Evolutionary conservation across 805 yeast genomes (phyloP), one percentile per base, ranked within the genome.

Genomic region (Kluyveromyces wickerhamii): DNA sequence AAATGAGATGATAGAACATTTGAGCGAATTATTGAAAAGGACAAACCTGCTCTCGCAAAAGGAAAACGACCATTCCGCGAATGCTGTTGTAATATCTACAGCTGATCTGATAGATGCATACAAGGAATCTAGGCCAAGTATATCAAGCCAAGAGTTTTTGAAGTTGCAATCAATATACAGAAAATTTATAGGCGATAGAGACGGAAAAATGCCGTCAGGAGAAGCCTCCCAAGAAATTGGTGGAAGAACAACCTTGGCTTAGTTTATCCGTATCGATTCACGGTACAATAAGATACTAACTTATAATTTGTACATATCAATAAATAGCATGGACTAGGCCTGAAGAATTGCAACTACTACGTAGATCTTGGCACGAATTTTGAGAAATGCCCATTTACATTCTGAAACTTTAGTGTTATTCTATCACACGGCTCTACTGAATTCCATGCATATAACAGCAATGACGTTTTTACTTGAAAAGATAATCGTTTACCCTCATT

Each of bases 151-250:
- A 13, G 97, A 89, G 49, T 68, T 71, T 40, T 45, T 46, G 6
- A 83, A 86, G 48, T 67, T 89, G 32, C 56, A 64, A 16, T 59
- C 54, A 0, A 79, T 89, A 21, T 89, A 89, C 52, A 52, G 63
- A 14, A 77, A 79, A 50, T 92, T 89, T 51, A 72, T 79, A 4
- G 70, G 77, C 26, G 86, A 75, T 11, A 62, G 96, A 29, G 88
- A 82, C 37, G 96, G 95, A 0, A 78, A 79, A 38, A 76, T 89
- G 85, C 95, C 94, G 1, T 77, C 76, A 43, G 96, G 96, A 0
- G 70, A 77, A 21, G 75, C 89, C 3, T 74, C 92, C 49, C 74
- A 66, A 26, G 88, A 82, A 30, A 70, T 87, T 12, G 96, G 96
- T 1, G 95, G 87, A 3, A 67, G 96, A 39, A 71, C 83, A 7